phyloP scores from a whole-genome alignment of 2,329 filamentous ascomycete species.

The Aspergillus sp. region DNA sequence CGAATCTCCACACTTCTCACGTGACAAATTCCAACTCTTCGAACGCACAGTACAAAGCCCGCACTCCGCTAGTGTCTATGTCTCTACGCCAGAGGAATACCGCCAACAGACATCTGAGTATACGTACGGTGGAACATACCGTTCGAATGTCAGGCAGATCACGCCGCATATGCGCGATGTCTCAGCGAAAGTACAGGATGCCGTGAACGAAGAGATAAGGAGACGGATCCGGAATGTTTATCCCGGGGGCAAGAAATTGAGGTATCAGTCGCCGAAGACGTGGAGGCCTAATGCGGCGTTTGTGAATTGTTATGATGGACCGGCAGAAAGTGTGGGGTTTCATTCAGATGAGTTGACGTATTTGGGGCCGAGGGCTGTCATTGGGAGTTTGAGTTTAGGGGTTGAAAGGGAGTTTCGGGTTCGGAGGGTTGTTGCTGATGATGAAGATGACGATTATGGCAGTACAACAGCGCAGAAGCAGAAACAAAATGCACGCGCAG shows the following conservation, averaged over 20 bases:
- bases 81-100: slow-evolving; percentile 65
- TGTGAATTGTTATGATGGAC: slow-evolving; percentile 87
- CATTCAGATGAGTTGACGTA: slow-evolving; percentile 93
- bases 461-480: slow-evolving; percentile 26
- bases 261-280: slow-evolving; percentile 62
- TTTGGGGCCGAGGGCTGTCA: slow-evolving; percentile 77
- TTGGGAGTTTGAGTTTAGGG: slow-evolving; percentile 83
- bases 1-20: slow-evolving; percentile 65
- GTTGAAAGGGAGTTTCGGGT: slow-evolving; percentile 92
- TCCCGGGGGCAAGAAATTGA: slow-evolving; percentile 64
- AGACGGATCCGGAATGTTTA: slow-evolving; percentile 63
- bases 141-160: slow-evolving; percentile 69
- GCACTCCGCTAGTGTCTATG: slow-evolving; percentile 77
- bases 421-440: slow-evolving; percentile 60
- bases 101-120: slow-evolving; percentile 69
- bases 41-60: slow-evolving; percentile 79
- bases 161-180: slow-evolving; percentile 68
- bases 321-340: slow-evolving; percentile 76
- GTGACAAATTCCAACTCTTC: slow-evolving; percentile 74
- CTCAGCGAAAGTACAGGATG: slow-evolving; percentile 61
- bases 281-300: slow-evolving; percentile 89
- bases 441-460: slow-evolving; percentile 37
- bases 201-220: slow-evolving; percentile 72
- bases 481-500: slow-evolving; percentile 34
- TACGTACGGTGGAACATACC: slow-evolving; percentile 70